Conservation (phyloP, 495 filamentous ascomycete genomes). For the Penicillium salamii region DNA sequence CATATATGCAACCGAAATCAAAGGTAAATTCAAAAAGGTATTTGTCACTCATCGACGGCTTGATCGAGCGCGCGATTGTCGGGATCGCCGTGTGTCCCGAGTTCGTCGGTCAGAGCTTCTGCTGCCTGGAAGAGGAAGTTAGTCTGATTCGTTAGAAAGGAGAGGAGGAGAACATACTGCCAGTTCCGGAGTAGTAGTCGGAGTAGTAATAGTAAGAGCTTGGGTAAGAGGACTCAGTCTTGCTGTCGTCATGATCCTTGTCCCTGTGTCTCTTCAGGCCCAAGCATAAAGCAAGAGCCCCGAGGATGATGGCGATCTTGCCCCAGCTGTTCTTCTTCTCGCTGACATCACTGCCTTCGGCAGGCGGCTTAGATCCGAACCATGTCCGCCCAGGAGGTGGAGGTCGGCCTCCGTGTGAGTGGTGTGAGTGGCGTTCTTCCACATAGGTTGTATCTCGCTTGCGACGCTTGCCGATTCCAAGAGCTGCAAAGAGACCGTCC, state of each 20-base stretch:
- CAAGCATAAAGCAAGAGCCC: slow-evolving; percentile 66
- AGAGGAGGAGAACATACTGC: slow-evolving; percentile 34
- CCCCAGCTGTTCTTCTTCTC: slow-evolving; percentile 58
- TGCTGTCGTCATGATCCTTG: slow-evolving; percentile 45
- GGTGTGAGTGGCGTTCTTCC: slow-evolving; percentile 66
- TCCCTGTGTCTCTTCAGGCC: slow-evolving; percentile 68
- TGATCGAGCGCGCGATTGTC: slow-evolving; percentile 38
- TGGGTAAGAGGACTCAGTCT: slow-evolving; percentile 43
- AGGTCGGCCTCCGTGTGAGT: slow-evolving; percentile 45
- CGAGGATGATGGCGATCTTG: slow-evolving; percentile 57
- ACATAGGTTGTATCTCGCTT: slow-evolving; percentile 57
- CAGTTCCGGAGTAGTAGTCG: slow-evolving; percentile 43
- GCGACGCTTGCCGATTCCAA: slow-evolving; percentile 57
- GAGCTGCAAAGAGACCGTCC: slow-evolving; percentile 60
- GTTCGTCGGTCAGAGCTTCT: slow-evolving; percentile 50
- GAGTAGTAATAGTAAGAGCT: slow-evolving; percentile 48
- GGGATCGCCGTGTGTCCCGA: slow-evolving; percentile 42
- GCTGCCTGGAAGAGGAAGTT: slow-evolving; percentile 35
- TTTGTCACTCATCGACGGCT: slow-evolving; percentile 23
- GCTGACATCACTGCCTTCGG: slow-evolving; percentile 36
- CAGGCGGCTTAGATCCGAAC: slow-evolving; percentile 61
- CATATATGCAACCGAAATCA: slow-evolving; percentile 23
- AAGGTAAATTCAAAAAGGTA: neutral
- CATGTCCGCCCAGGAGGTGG: slow-evolving; percentile 52
- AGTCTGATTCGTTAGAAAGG: neutral